phyloP scores from a whole-genome alignment of 148 eudicot genomes.

The Fallopia convolvulus region DNA sequence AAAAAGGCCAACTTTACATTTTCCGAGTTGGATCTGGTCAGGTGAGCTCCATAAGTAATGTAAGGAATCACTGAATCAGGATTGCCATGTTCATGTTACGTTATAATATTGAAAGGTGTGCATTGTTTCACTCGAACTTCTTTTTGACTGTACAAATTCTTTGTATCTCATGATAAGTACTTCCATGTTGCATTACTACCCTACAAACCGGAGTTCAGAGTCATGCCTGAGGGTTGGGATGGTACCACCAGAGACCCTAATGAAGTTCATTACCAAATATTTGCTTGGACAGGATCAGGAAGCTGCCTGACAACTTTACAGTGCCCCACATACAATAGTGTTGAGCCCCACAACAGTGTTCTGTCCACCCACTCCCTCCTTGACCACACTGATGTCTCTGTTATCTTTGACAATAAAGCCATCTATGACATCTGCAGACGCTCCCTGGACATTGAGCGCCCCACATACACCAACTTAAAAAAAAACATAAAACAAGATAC shows the following conservation, averaged over 20 bases:
- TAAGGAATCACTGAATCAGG: not conserved
- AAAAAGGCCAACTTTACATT: constrained; percentile 68
- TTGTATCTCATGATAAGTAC: constrained; percentile 70
- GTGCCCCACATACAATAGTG: too few relatives aligned
- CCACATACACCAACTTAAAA: constrained; percentile 11
- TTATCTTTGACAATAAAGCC: constrained; percentile 10
- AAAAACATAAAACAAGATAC: too few relatives aligned
- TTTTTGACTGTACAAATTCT: constrained; percentile 48
- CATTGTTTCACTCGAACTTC: not conserved
- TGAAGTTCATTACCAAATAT: constrained; percentile 93
- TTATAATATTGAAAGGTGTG: too few relatives aligned
- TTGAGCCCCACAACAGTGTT: constrained; percentile 14
- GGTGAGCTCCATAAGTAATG: constrained; percentile 32
- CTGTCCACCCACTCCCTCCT: constrained; percentile 14
- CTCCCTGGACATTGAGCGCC: constrained; percentile 13
- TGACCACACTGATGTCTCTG: constrained; percentile 15
- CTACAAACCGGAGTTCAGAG: constrained; percentile 85
- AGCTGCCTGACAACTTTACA: too few relatives aligned
- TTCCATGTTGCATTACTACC: constrained; percentile 91
- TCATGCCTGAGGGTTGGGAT: constrained; percentile 99
- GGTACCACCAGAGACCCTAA: constrained; percentile 88
- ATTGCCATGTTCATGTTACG: not conserved
- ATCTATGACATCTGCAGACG: constrained; percentile 15
- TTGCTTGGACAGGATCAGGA: too few relatives aligned
- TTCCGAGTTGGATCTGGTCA: constrained; percentile 96